Evolutionary conservation across 805 yeast species (phyloP), one percentile per base, ranked within the genome.

Genomic region (Danielia oregonensis): DNA sequence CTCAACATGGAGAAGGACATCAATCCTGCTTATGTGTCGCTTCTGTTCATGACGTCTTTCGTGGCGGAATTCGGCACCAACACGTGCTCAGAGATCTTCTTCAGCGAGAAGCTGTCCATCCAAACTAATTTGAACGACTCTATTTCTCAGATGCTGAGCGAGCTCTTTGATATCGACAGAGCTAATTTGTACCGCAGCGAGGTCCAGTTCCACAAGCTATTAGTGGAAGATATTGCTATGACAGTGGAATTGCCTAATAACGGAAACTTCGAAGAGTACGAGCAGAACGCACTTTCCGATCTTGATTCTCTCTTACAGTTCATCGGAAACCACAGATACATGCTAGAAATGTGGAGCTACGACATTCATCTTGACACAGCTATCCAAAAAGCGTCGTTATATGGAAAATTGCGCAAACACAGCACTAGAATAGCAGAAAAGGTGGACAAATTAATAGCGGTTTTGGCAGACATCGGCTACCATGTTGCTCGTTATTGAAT

Each of bases 321-420:
- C 8, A 26, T 35, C 7, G 10, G 13, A 8, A 12, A 25, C 11
- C 21, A 35, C 19, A 17, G 17, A 6, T 11, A 18, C 9, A 8
- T 35, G 15, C 12, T 35, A 5, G n/a, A 19, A 13, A n/a, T 32
- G 5, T 43, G 45, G 45, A 29, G 37, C 12, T 39, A 29, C 21
- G 39, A 39, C n/a, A 37, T 32, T 15, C 48, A 44, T 17, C 23
- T 46, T 25, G 48, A 46, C 33, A 34, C 46, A 2, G 46, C 44
- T 13, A 39, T 46, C 6, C 32, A 22, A 17, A 14, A 29, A 21
- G 11, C 22, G 21, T 15, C 10, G 26, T 10, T 10, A 5, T 6
- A 10, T 7, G 3, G 22, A 4, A 7, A n/a, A 18, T 14, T 12
- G 26, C 7, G 26, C 22, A 6, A 16, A 22, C 21, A 8, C 26